A percentile compares a stretch with the other conserved stretches of the same genome.
Conservation (phyloP, 139 green algal genomes). For the Tetraselmis chui region DNA sequence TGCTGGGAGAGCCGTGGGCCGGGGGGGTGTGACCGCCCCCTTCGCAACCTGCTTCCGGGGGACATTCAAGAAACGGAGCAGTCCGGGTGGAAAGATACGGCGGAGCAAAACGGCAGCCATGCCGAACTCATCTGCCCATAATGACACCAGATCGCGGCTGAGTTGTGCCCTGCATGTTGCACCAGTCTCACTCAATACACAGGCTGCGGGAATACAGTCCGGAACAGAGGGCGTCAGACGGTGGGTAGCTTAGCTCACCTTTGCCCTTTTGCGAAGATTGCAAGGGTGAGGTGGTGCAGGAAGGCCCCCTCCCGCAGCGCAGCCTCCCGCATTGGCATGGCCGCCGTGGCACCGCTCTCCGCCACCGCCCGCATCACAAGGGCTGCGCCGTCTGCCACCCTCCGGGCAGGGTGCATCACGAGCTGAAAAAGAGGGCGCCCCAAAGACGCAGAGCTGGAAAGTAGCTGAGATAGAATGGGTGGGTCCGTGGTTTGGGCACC, state of each 20-base stretch:
- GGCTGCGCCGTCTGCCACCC: slow-evolving; percentile 52
- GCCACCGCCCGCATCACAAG: slow-evolving; percentile 74
- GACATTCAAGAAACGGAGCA: slow-evolving; percentile 61
- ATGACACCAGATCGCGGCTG: slow-evolving; percentile 63
- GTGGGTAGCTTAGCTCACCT: too few species aligned
- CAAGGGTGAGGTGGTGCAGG: slow-evolving; percentile 57
- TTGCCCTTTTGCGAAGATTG: neutral
- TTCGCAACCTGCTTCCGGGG: too few species aligned
- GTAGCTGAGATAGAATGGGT: slow-evolving; percentile 29
- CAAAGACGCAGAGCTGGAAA: slow-evolving; percentile 35
- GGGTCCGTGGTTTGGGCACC: slow-evolving; percentile 53
- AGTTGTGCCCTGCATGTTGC: slow-evolving; percentile 9
- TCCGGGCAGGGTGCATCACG: slow-evolving; percentile 55
- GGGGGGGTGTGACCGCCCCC: too few species aligned
- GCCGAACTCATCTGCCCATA: slow-evolving; percentile 71
- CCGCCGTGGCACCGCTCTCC: slow-evolving; percentile 56
- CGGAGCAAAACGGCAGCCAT: slow-evolving; percentile 64
- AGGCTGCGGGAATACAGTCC: too few species aligned
- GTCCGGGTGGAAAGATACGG: slow-evolving; percentile 59
- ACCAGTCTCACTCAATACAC: too few species aligned
- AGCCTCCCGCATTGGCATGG: slow-evolving; percentile 72
- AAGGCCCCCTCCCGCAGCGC: slow-evolving; percentile 75
- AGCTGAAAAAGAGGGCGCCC: slow-evolving; percentile 70
- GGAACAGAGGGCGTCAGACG: too few species aligned
- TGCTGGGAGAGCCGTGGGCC: too few species aligned